Conservation (phyloP, 345 rosid species). For the Combretum micranthum region DNA sequence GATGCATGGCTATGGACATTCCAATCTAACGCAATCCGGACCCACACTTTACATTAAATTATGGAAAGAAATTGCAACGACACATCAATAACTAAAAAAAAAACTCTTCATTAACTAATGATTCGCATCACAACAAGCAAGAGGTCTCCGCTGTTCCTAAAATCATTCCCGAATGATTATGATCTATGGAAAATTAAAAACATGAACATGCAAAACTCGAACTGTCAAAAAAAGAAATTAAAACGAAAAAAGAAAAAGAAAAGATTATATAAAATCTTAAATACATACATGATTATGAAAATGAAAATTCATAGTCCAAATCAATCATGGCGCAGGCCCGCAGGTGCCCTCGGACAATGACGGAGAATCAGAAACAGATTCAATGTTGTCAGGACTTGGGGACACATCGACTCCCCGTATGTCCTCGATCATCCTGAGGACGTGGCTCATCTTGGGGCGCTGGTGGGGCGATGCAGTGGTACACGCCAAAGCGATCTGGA, state of each 20-base stretch:
- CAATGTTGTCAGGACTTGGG: constrained; percentile 48
- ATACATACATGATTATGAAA: neutral
- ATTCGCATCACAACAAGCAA: too few relatives aligned
- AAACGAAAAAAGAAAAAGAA: neutral
- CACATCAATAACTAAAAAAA: too few relatives aligned
- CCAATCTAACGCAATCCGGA: too few relatives aligned
- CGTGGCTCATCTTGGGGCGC: constrained; percentile 74
- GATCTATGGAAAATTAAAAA: too few relatives aligned
- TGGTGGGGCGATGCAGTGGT: constrained; percentile 89
- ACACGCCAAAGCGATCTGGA: constrained; percentile 89
- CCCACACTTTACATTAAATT: too few relatives aligned
- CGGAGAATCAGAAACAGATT: constrained; percentile 71
- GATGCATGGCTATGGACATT: too few relatives aligned
- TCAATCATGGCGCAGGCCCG: constrained; percentile 47
- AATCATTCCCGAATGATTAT: too few relatives aligned
- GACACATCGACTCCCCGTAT: constrained; percentile 70
- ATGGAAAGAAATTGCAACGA: too few relatives aligned
- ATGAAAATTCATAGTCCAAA: neutral
- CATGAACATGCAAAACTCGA: too few relatives aligned
- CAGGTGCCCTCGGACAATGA: constrained; percentile 68
- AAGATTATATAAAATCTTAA: neutral
- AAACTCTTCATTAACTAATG: neutral
- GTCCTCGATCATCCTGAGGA: constrained; percentile 82
- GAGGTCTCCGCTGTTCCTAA: too few relatives aligned
- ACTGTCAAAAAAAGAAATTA: neutral